Conservation (phyloP, 495 filamentous ascomycete species). For the Lasiosphaeria miniovina region DNA sequence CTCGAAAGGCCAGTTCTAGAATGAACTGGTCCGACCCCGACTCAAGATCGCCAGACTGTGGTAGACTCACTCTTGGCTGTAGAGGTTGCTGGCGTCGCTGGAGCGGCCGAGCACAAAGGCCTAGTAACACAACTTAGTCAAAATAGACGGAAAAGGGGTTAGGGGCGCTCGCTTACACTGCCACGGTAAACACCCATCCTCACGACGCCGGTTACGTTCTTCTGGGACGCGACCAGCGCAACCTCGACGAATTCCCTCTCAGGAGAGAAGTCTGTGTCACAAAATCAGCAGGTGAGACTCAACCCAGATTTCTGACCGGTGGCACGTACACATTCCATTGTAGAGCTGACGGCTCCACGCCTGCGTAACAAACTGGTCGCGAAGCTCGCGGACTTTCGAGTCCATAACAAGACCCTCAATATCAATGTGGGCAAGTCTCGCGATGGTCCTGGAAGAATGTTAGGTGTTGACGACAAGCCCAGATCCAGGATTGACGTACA, state of each 20-base stretch:
- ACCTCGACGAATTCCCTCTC: conserved; percentile 69
- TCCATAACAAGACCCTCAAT: conserved; percentile 85
- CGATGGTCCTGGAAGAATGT: conserved; percentile 54
- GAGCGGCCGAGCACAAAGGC: conserved; percentile 70
- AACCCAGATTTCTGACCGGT: conserved; percentile 56
- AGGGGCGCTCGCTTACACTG: conserved; percentile 18
- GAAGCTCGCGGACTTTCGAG: conserved; percentile 74
- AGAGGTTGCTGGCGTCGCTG: conserved; percentile 79
- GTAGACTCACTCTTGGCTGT: conserved; percentile 53
- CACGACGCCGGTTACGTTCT: conserved; percentile 63
- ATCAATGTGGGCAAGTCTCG: conserved; percentile 75
- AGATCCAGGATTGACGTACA: conserved; percentile 1
- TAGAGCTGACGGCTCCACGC: conserved; percentile 65
- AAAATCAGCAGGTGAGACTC: conserved; percentile 39
- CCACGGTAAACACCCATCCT: conserved; percentile 77
- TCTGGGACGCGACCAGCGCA: conserved; percentile 65
- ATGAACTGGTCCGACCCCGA: too few relatives aligned
- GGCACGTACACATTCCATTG: conserved; percentile 71
- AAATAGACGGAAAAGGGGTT: conserved; percentile 12
- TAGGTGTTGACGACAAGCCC: conserved; percentile 27
- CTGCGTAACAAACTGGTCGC: conserved; percentile 78
- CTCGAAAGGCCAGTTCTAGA: too few relatives aligned
- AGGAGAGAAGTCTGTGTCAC: conserved; percentile 77
- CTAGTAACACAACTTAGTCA: neutral
- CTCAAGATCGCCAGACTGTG: too few relatives aligned